These are phyloP conservation scores for Nephelium lappaceum DNA, from an alignment of 345 rosid species.

Conservation along the genomic window DNA sequence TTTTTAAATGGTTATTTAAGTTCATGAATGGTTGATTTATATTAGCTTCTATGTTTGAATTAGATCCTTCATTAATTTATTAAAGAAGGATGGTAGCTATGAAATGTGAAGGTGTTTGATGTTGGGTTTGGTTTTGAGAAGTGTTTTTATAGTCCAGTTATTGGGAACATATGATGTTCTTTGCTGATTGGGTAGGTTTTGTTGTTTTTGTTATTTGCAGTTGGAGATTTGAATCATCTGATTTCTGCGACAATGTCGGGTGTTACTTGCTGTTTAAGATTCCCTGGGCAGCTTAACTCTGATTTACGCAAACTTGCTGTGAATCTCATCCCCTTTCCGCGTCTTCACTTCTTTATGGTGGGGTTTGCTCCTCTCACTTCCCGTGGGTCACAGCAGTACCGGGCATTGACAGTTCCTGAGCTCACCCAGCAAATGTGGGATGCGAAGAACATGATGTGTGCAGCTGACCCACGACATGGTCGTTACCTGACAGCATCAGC, in stretches of 20 bases:
- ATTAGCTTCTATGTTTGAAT: too few relatives aligned
- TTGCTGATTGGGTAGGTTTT: background rate
- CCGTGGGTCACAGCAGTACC: slow-evolving; percentile 75
- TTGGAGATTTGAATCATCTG: slow-evolving; percentile 46
- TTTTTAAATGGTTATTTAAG: too few relatives aligned
- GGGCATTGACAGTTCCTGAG: slow-evolving; percentile 73
- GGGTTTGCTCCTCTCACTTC: slow-evolving; percentile 86
- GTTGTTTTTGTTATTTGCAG: slow-evolving; percentile 15
- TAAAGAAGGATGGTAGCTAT: too few relatives aligned
- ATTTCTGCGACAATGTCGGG: slow-evolving; percentile 52
- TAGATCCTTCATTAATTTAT: too few relatives aligned
- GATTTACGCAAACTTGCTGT: slow-evolving; percentile 49
- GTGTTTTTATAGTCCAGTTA: too few relatives aligned
- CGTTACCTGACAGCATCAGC: slow-evolving; percentile 75
- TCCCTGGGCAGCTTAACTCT: slow-evolving; percentile 51
- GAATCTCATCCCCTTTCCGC: slow-evolving; percentile 72
- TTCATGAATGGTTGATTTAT: too few relatives aligned
- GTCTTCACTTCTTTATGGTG: slow-evolving; percentile 82
- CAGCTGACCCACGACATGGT: slow-evolving; percentile 77
- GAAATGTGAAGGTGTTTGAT: too few relatives aligned
- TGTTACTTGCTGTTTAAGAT: slow-evolving; percentile 47
- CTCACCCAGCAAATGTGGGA: slow-evolving; percentile 90
- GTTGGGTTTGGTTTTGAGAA: too few relatives aligned
- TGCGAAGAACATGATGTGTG: slow-evolving; percentile 82
- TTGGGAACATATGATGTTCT: too few relatives aligned